phyloP scores from a whole-genome alignment of 495 filamentous ascomycete species.

The Hyaloscypha bicolor region DNA sequence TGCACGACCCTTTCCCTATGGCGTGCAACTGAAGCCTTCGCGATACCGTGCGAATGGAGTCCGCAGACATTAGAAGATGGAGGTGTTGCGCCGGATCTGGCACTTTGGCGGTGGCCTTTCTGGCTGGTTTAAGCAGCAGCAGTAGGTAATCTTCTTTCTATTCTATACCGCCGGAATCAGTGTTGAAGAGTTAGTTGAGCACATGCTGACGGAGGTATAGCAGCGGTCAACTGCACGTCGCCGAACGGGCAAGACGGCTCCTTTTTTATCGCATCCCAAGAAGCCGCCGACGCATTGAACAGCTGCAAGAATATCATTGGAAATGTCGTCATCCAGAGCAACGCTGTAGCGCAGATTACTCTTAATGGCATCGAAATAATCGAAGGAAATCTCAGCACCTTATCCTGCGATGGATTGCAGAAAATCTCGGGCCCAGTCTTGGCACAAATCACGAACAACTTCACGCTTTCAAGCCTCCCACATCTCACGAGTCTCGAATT shows the following conservation, averaged over 20 bases:
- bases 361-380: constrained; percentile 14
- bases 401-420: constrained; percentile 3
- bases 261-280: constrained; percentile 9
- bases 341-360: constrained; percentile 2
- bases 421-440: constrained; percentile 6
- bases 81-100: too few species aligned
- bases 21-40: too few species aligned
- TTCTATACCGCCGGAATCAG: too few species aligned
- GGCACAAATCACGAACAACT: background rate
- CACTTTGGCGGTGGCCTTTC: too few species aligned
- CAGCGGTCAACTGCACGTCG: background rate
- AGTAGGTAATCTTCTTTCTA: too few species aligned
- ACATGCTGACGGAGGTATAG: background rate
- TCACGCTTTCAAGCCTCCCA: constrained; percentile 9
- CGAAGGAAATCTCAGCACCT: background rate
- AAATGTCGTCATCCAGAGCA: constrained; percentile 2
- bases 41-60: too few species aligned
- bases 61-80: too few species aligned
- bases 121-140: too few species aligned
- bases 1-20: too few species aligned
- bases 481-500: constrained; percentile 5
- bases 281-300: constrained; percentile 7
- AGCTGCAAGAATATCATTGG: constrained; percentile 1
- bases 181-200: too few species aligned
- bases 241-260: too few species aligned